Base-by-base conservation (phyloP, 306 rosid genomes). In the Vachellia pachyceras region DNA sequence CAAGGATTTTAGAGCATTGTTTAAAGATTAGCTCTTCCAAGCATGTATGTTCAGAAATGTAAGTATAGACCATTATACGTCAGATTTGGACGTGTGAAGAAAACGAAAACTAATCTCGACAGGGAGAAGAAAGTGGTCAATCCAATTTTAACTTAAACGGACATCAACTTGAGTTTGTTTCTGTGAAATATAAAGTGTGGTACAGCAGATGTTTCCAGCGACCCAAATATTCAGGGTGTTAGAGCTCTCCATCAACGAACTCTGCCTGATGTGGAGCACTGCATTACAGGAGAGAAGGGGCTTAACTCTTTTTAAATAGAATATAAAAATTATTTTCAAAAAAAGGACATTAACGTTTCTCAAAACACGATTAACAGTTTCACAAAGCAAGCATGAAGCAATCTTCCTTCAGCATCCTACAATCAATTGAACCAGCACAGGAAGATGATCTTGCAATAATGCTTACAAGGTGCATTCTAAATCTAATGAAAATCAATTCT, bases 191-290 rank as follows among this genome's bases (percentile, higher is more conserved):
- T 69, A 54, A 29, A 54, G 57, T 45, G 58, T 49, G 54, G n/a
- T 54, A 69, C 72, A 47, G 76, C 50, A 68, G 52, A 74, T 61
- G 54, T 63, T 77, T 69, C 73, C 57, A 22, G 77, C 65, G 67
- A 74, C 68, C 79, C 50, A 36, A 23, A 29, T 20, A 65, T 54
- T 41, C 73, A 44, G 77, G 71, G 76, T 42, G 77, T 89, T 77
- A 90, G 83, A 92, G 94, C 84, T 92, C 97, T 47, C 87, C 89
- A 29, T 69, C 87, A 37, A 25, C 78, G 20, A n/a, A 82, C 37
- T 72, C 84, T 13, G 66, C 85, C 54, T 75, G 76, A 8, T 72
- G 35, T 29, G 84, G 82, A 25, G 29, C 87, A 73, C 91, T 88
- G 94, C 86, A 91, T 45, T 41, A 68, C 13, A 41, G 10, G 36